Conservation (phyloP, 805 yeast genomes). For the Kuraishia cidri region DNA sequence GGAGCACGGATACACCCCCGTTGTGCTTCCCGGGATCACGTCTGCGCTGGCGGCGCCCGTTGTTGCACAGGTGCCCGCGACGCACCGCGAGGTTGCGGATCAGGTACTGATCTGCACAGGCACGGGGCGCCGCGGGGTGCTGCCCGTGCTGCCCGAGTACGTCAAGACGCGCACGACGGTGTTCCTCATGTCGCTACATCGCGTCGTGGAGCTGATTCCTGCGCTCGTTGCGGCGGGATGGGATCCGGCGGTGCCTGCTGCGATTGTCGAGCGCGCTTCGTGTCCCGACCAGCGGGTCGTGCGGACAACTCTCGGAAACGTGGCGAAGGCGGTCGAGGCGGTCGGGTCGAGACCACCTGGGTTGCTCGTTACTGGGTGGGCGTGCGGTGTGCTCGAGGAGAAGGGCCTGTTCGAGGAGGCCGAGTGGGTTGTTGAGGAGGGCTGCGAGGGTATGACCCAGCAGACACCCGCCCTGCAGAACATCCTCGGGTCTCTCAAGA, state of each 20-base stretch:
- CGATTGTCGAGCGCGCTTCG: constrained; percentile 84
- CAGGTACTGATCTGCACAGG: constrained; percentile 93
- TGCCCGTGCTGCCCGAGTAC: constrained; percentile 73
- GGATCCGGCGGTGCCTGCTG: constrained; percentile 69
- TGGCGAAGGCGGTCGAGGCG: constrained; percentile 65
- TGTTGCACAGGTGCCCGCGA: constrained; percentile 76
- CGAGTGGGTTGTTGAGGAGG: constrained; percentile 42
- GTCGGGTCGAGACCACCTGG: constrained; percentile 94
- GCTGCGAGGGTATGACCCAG: constrained; percentile 15
- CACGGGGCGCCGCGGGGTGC: constrained; percentile 79
- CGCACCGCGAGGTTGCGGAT: constrained; percentile 87
- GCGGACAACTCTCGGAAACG: constrained; percentile 57
- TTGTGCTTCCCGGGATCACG: constrained; percentile 80
- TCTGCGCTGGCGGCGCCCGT: constrained; percentile 88
- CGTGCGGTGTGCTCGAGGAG: constrained; percentile 48
- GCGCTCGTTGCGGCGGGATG: constrained; percentile 42
- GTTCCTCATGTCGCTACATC: constrained; percentile 83
- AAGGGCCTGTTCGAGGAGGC: not conserved
- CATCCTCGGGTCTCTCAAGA: no score
- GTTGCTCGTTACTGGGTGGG: constrained; percentile 68
- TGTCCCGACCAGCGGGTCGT: constrained; percentile 89
- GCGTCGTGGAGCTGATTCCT: constrained; percentile 51
- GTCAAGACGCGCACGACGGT: constrained; percentile 70
- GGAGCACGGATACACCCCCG: constrained; percentile 58
- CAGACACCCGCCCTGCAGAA: no score